Evolutionary conservation across 371 early-diverging fungal species (phyloP), one percentile per base, ranked within the genome.

Genomic region (Lichtheimia ramosa): DNA sequence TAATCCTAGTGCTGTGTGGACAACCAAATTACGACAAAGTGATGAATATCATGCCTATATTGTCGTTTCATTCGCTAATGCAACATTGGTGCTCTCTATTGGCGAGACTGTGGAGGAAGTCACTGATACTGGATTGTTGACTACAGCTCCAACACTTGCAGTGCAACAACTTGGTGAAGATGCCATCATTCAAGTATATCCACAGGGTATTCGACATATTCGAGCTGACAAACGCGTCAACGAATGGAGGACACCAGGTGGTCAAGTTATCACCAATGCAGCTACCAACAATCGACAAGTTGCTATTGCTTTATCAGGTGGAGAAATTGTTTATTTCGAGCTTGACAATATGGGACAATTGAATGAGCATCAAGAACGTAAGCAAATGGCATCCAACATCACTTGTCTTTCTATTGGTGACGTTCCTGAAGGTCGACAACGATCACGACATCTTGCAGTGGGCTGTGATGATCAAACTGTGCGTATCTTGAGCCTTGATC

Each of bases 81-180:
- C 94, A 4, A 99, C 98, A 0, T 76, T 98, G 40, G 96, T 95
- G 3, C 78, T 99, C 21, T 86, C 90, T 1, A 93, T 96, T 69
- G 97, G 95, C 4, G 98, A 97, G 65, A 94, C 92, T 2, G 95
- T 97, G 3, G 96, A 95, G 67, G 98, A 97, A 74, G 94, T 93
- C 4, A 81, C 87, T 0, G 97, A 96, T 66, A 89, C 95, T 0
- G 96, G 95, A 3, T 89, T 98, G 64, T 63, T 92, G 50, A 85
- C 85, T 25, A 77, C 83, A 15, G 87, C 90, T 3, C 91, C 94
- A 0, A 97, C 98, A 0, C 70, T 98, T 28, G 83, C 84, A 10
- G 91, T 96, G 2, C 91, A 89, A 43, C 92, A 92, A 64, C 64
- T 96, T 2, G 96, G 93, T 2, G 94, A 92, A 56, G 93, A 93